A percentile compares a stretch with the other conserved stretches of the same genome.
phyloP scores from a whole-genome alignment of 805 yeast species.

The Candida succiphila region DNA sequence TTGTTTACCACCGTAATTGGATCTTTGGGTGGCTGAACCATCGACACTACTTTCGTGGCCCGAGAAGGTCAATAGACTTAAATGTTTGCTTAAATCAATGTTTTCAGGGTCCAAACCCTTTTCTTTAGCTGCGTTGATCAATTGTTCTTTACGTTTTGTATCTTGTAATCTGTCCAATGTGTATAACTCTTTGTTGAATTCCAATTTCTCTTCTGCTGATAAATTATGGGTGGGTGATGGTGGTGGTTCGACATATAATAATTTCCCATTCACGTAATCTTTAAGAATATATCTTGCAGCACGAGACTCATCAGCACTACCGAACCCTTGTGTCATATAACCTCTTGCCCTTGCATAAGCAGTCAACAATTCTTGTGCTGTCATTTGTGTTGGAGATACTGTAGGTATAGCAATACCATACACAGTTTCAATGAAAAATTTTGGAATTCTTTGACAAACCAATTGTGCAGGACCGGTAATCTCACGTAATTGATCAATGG shows the following conservation, averaged over 20 bases:
- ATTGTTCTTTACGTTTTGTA: constrained; percentile 56
- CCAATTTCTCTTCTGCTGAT: constrained; percentile 40
- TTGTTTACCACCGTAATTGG: constrained; percentile 71
- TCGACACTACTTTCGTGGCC: constrained; percentile 55
- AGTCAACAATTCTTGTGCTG: constrained; percentile 77
- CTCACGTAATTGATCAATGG: constrained; percentile 94
- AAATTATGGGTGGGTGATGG: constrained; percentile 58
- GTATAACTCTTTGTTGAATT: constrained; percentile 72
- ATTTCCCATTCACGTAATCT: constrained; percentile 90
- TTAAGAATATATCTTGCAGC: constrained; percentile 88
- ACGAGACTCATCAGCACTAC: constrained; percentile 92
- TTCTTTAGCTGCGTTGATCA: constrained; percentile 48
- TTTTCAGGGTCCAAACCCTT: constrained; percentile 41
- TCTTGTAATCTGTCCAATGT: constrained; percentile 58
- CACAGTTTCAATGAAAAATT: constrained; percentile 76
- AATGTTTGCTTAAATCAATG: constrained; percentile 60
- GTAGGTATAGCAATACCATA: constrained; percentile 87
- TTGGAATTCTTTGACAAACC: constrained; percentile 84
- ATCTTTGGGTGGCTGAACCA: constrained; percentile 36
- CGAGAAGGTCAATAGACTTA: constrained; percentile 67
- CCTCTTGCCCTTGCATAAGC: constrained; percentile 97
- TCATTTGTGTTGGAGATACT: constrained; percentile 72
- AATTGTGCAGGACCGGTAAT: constrained; percentile 80
- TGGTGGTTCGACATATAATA: constrained; percentile 81
- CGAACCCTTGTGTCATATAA: constrained; percentile 94